These are phyloP conservation scores for Xerocomus spinulosus DNA, from an alignment of 768 basidiomycete genomes.

Conservation along the genomic window DNA sequence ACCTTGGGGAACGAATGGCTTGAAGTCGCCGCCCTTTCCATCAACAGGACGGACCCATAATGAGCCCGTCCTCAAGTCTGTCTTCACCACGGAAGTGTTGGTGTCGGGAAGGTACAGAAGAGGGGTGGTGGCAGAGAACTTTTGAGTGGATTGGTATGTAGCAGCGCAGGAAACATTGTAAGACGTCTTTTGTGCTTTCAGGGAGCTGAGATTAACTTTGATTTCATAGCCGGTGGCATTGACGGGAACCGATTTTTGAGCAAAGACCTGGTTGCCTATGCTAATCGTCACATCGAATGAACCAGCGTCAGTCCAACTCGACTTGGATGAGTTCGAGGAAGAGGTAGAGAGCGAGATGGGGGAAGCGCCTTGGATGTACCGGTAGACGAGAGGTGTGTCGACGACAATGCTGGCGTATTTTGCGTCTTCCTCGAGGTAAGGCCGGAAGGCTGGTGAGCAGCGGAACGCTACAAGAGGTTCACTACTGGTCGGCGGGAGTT, in stretches of 20 bases:
- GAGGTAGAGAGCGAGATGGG: conserved; percentile 24
- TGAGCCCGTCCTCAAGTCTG: conserved; percentile 44
- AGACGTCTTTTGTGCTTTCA: conserved; percentile 27
- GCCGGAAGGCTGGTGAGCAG: conserved; percentile 44
- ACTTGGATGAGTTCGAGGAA: neutral
- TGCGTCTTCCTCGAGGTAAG: conserved; percentile 43
- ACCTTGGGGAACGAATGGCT: conserved; percentile 60
- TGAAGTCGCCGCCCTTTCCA: conserved; percentile 19
- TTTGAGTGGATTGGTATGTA: conserved; percentile 24
- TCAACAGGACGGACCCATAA: conserved; percentile 36
- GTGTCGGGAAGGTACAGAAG: conserved; percentile 41
- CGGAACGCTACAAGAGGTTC: conserved; percentile 42
- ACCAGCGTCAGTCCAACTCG: conserved; percentile 4
- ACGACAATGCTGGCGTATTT: conserved; percentile 28
- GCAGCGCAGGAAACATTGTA: conserved; percentile 36
- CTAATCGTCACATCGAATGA: conserved; percentile 28
- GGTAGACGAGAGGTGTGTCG: conserved; percentile 36
- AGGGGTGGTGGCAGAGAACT: conserved; percentile 29
- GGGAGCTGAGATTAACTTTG: conserved; percentile 27
- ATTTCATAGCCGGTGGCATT: conserved; percentile 36
- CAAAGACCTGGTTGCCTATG: conserved; percentile 21
- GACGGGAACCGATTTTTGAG: conserved; percentile 32
- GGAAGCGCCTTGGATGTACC: conserved; percentile 32
- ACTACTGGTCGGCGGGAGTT: conserved; percentile 30
- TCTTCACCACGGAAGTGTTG: conserved; percentile 41